Conservation (phyloP, 108 stramenopile species). For the Skeletonema costatum region DNA sequence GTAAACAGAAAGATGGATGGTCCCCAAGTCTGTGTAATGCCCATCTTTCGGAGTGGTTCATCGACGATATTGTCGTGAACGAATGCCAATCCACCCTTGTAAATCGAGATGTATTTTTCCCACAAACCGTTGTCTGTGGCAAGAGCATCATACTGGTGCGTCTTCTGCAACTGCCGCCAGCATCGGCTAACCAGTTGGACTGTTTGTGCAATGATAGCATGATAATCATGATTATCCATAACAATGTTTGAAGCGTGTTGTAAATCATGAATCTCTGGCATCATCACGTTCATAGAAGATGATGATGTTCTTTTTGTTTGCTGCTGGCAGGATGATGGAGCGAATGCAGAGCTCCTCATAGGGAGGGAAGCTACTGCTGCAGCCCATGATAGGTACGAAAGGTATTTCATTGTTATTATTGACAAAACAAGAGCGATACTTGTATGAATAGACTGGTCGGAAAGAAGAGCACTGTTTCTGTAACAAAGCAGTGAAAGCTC, state of each 20-base stretch:
- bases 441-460: no score
- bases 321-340: background rate
- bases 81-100: constrained; percentile 50
- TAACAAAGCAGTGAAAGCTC: background rate
- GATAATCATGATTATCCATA: background rate
- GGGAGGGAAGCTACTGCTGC: background rate
- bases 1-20: constrained; percentile 82
- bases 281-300: background rate
- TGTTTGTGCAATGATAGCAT: background rate
- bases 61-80: constrained; percentile 72
- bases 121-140: constrained; percentile 22
- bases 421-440: background rate
- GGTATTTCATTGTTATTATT: background rate
- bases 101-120: constrained; percentile 44
- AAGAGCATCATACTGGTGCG: background rate
- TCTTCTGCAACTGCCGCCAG: constrained; percentile 5
- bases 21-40: constrained; percentile 80
- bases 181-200: constrained; percentile 32
- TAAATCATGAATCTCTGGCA: constrained; percentile 5
- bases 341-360: background rate
- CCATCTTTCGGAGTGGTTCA: constrained; percentile 59
- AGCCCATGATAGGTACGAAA: background rate
- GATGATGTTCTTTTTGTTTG: background rate
- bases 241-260: constrained; percentile 16
- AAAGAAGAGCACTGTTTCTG: no score